Evolutionary conservation across 768 basidiomycete genomes (phyloP).

Genomic region (Pleurotus djamor): DNA sequence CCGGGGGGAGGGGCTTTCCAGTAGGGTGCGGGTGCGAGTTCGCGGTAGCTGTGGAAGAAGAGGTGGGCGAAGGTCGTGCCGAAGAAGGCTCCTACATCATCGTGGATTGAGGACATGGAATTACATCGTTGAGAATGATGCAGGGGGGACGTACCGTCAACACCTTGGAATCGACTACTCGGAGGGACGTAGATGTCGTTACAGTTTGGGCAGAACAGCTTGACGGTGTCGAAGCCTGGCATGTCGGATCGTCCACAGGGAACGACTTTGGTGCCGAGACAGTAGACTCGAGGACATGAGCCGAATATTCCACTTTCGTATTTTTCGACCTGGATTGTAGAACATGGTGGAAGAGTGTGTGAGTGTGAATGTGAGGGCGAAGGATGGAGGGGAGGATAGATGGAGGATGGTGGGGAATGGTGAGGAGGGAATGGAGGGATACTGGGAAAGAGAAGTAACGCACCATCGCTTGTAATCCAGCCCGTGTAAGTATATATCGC

Average conservation of each 20-base stretch:
- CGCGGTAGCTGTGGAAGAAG: constrained; percentile 97
- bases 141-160: constrained; percentile 70
- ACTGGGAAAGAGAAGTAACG: too few relatives aligned
- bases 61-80: constrained; percentile 98
- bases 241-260: constrained; percentile 96
- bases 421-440: too few relatives aligned
- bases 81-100: constrained; percentile 86
- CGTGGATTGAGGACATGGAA: not conserved
- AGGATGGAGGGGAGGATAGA: too few relatives aligned
- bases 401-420: too few relatives aligned
- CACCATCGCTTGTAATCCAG: constrained; percentile 94
- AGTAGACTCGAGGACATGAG: constrained; percentile 94
- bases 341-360: constrained; percentile 6
- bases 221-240: constrained; percentile 96
- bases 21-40: constrained; percentile 92
- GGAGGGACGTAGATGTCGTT: constrained; percentile 96
- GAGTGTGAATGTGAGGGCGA: constrained; percentile 12
- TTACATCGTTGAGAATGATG: not conserved
- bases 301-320: constrained; percentile 93
- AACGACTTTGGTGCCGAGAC: constrained; percentile 83
- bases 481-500: constrained; percentile 93
- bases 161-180: constrained; percentile 91
- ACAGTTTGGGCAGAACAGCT: constrained; percentile 97
- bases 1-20: constrained; percentile 61
- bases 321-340: constrained; percentile 74